Evolutionary conservation across 306 rosid genomes (phyloP).

Genomic region (Glycyrrhiza uralensis): DNA sequence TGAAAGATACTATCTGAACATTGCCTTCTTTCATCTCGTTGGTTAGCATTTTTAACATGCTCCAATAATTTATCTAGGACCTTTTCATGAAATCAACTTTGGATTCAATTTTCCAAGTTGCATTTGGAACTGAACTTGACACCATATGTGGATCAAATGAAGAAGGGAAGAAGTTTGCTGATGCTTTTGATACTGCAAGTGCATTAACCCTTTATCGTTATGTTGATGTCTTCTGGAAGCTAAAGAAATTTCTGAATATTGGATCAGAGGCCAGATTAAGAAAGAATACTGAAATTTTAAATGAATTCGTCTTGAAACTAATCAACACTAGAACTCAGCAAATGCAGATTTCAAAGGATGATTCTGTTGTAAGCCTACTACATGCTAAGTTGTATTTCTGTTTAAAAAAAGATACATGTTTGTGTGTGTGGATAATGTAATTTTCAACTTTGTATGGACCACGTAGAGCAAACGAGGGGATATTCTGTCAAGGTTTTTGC

Average conservation of each 20-base stretch:
- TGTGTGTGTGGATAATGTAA: not conserved
- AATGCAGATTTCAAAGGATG: conserved; percentile 38
- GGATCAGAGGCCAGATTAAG: conserved; percentile 63
- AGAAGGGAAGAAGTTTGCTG: conserved; percentile 59
- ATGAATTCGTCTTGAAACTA: conserved; percentile 54
- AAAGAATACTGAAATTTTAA: conserved; percentile 33
- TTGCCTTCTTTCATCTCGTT: conserved; percentile 5
- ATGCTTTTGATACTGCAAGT: conserved; percentile 65
- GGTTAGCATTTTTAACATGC: not conserved
- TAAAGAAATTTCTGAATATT: conserved; percentile 64
- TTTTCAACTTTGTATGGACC: conserved; percentile 1
- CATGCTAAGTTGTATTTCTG: conserved; percentile 10
- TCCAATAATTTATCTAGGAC: conserved; percentile 37
- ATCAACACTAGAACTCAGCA: conserved; percentile 48
- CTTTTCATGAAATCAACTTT: conserved; percentile 57
- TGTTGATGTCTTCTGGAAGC: conserved; percentile 68
- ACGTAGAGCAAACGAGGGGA: conserved; percentile 54
- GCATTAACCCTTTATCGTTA: conserved; percentile 52
- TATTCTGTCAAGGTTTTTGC: conserved; percentile 71
- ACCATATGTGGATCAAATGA: conserved; percentile 77
- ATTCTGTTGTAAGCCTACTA: conserved; percentile 42
- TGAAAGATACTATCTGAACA: not conserved
- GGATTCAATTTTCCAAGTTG: conserved; percentile 77
- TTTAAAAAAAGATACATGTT: not conserved
- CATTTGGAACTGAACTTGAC: conserved; percentile 72